phyloP scores from a whole-genome alignment of 2,329 filamentous ascomycete species.

The Colletotrichum cuscutae region DNA sequence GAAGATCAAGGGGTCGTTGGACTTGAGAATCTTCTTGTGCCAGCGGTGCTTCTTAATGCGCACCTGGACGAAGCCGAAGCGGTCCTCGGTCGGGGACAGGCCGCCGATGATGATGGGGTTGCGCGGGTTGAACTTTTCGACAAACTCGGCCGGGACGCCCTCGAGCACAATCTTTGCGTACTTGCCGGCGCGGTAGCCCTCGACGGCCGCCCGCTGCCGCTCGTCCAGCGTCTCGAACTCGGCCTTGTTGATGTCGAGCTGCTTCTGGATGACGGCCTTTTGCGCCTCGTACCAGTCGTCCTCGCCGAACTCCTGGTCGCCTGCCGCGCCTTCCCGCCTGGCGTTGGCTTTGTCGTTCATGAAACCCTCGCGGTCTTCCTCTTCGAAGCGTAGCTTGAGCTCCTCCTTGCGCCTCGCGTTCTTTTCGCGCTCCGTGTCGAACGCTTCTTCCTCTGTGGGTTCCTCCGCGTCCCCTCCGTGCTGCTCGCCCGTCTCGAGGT shows the following conservation, averaged over 20 bases:
- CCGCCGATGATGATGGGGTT: constrained; percentile 91
- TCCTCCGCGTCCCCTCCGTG: constrained; percentile 52
- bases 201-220: constrained; percentile 81
- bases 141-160: constrained; percentile 90
- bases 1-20: constrained; percentile 96
- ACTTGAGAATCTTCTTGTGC: constrained; percentile 99
- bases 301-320: constrained; percentile 87
- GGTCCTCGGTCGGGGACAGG: constrained; percentile 91
- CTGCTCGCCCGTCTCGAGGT: constrained; percentile 81
- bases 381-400: constrained; percentile 92
- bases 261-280: constrained; percentile 94
- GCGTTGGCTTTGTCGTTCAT: constrained; percentile 87
- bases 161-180: constrained; percentile 94
- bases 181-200: constrained; percentile 91
- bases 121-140: constrained; percentile 81
- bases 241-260: constrained; percentile 94
- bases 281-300: constrained; percentile 99
- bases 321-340: constrained; percentile 68
- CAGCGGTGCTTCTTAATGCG: constrained; percentile 97
- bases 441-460: constrained; percentile 55
- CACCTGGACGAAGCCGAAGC: constrained; percentile 94
- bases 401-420: constrained; percentile 96
- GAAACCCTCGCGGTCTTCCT: constrained; percentile 97
- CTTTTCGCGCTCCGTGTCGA: constrained; percentile 90
- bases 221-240: constrained; percentile 93